A percentile compares a stretch with the other conserved stretches of the same genome.
Evolutionary conservation across 345 rosid genomes (phyloP).

Genomic region (Lagerstroemia speciosa): DNA sequence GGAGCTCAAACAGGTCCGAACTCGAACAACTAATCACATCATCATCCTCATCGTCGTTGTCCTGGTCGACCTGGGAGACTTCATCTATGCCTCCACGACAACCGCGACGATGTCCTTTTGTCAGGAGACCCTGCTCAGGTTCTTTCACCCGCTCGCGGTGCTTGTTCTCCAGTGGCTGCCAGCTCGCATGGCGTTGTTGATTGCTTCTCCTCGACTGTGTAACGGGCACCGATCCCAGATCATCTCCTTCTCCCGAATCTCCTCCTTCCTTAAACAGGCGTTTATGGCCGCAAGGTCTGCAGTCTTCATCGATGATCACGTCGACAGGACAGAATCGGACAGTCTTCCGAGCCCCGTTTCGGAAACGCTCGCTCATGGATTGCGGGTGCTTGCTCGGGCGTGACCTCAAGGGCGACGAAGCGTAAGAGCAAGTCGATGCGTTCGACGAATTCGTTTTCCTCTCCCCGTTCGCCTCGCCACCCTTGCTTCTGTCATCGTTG

Average conservation of each 20-base stretch:
- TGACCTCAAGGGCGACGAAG: slow-evolving; percentile 62
- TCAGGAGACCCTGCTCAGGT: neutral
- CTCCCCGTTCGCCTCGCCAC: slow-evolving; percentile 11
- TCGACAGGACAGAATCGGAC: slow-evolving; percentile 68
- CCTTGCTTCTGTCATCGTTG: slow-evolving; percentile 10
- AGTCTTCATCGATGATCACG: slow-evolving; percentile 50
- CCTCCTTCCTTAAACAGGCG: slow-evolving; percentile 14
- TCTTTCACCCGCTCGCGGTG: slow-evolving; percentile 19
- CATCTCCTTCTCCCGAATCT: slow-evolving; percentile 5
- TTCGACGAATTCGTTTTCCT: slow-evolving; percentile 32
- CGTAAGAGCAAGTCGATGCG: slow-evolving; percentile 49
- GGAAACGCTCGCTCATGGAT: slow-evolving; percentile 34
- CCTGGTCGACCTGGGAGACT: too few relatives aligned
- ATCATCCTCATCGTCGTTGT: slow-evolving; percentile 17
- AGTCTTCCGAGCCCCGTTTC: slow-evolving; percentile 44
- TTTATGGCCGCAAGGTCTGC: slow-evolving; percentile 43
- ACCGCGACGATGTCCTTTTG: neutral
- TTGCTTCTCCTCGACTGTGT: slow-evolving; percentile 27
- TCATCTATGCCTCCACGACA: neutral
- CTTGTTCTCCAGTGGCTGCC: slow-evolving; percentile 6
- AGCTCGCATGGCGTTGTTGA: slow-evolving; percentile 10
- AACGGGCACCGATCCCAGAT: slow-evolving; percentile 21
- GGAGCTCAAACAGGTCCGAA: slow-evolving; percentile 47
- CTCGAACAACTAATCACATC: slow-evolving; percentile 36
- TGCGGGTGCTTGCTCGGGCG: slow-evolving; percentile 57